Base-by-base conservation (phyloP, 192 early-diverging fungal species). In the Coemansia sp. region DNA sequence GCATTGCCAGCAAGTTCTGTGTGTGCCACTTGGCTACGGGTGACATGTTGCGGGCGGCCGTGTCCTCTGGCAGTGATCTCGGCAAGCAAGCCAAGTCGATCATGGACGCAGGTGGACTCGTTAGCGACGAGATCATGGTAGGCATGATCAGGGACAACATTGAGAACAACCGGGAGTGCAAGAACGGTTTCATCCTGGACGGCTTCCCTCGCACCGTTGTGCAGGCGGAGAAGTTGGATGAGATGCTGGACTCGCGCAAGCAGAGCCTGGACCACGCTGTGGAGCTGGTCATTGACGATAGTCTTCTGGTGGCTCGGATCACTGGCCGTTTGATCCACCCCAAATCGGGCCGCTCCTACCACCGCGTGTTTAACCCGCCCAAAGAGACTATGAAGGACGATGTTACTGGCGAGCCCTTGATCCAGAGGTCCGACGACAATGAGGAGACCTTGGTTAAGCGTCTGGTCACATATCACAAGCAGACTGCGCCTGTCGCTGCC, bases 1-100 rank as follows among this genome's bases (percentile, higher is more conserved):
- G 74, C 59, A 98, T 99, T 80, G 97, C 97, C 89, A 94, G 98
- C 34, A 87, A 89, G 76, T 98, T 88, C 87, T 94, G 94, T 75
- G 87, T 93, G 49, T 99, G 98, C 86, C 98, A 99, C 84, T 88
- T 99, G 79, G 96, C 98, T 29, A 99, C 98, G 34, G 95, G 95
- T 72, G 98, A 99, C 80, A 99, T 99, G 98, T 88, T 99, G 59
- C 90, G 98, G 61, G 96, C 95, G 30, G 96, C 95, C 62, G 95
- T 99, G 61, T 69, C 90, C 5, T 89, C 91, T 68, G 96, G 96
- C 71, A 93, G 95, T 58, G 89, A 89, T 74, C 88, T 97, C 67
- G 97, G 97, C 63, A 83, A 94, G 76, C 87, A 94, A 78, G 98
- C 98, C 69, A 99, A 99, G 89, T 95, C 95, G 87, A 89, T 99